A percentile compares a stretch with the other conserved stretches of the same genome.
These are phyloP conservation scores for Zymoseptoria crescenta DNA, from an alignment of 2,329 filamentous ascomycete species.

Conservation along the genomic window DNA sequence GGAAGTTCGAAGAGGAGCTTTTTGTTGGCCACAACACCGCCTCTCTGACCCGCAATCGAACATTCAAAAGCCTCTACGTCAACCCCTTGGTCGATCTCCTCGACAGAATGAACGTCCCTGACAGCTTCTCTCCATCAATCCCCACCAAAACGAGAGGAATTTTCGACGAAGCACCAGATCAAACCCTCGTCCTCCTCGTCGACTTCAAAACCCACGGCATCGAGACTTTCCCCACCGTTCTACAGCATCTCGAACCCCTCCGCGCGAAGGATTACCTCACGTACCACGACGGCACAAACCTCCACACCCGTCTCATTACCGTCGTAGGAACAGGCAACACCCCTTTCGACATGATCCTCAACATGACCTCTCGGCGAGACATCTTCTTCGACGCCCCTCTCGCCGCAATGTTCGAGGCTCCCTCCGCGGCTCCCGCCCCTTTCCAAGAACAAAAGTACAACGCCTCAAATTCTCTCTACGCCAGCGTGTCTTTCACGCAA, in stretches of 20 bases:
- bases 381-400: slow-evolving; percentile 55
- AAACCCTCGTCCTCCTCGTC: slow-evolving; percentile 53
- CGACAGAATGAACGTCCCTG: slow-evolving; percentile 43
- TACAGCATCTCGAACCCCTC: slow-evolving; percentile 51
- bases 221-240: slow-evolving; percentile 45
- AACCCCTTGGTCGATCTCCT: slow-evolving; percentile 55
- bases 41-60: slow-evolving; percentile 48
- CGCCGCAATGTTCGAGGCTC: slow-evolving; percentile 9
- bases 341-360: slow-evolving; percentile 48
- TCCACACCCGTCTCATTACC: slow-evolving; percentile 54
- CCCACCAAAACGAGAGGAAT: slow-evolving; percentile 42
- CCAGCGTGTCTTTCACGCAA: slow-evolving; percentile 50
- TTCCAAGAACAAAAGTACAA: slow-evolving; percentile 41
- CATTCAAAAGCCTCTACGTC: slow-evolving; percentile 57
- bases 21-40: slow-evolving; percentile 56
- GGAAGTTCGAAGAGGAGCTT: slow-evolving; percentile 50
- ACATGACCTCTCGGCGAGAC: slow-evolving; percentile 49
- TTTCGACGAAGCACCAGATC: slow-evolving; percentile 34
- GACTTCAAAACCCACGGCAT: slow-evolving; percentile 57
- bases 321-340: slow-evolving; percentile 61
- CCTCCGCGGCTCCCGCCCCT: slow-evolving; percentile 21
- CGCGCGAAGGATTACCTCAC: slow-evolving; percentile 46
- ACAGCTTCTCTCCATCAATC: slow-evolving; percentile 13
- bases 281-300: slow-evolving; percentile 41
- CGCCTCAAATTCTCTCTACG: slow-evolving; percentile 57